A percentile compares a stretch with the other conserved stretches of the same genome.
These are phyloP conservation scores for Cladophialophora yegresii DNA, from an alignment of 2,329 filamentous ascomycete genomes.

Conservation along the genomic window DNA sequence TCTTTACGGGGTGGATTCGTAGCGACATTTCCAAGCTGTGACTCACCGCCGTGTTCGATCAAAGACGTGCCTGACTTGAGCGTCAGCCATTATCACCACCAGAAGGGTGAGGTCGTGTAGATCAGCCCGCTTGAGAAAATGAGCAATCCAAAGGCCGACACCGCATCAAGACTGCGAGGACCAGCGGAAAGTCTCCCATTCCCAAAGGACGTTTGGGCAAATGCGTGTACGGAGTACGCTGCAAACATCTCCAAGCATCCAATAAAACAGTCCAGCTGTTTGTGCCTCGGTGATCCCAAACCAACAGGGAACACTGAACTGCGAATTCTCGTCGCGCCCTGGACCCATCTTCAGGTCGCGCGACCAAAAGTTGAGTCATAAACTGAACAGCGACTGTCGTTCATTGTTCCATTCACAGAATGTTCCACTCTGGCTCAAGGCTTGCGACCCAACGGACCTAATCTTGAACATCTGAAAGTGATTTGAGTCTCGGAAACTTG, in stretches of 20 bases:
- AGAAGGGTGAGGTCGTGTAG: not conserved
- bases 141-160: not conserved
- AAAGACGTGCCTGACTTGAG: not conserved
- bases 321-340: not conserved
- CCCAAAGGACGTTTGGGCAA: not conserved
- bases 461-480: not conserved
- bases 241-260: not conserved
- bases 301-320: not conserved
- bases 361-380: conserved; percentile 3
- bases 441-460: conserved; percentile 1
- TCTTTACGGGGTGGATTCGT: not conserved
- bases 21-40: not conserved
- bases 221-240: not conserved
- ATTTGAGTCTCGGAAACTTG: not conserved
- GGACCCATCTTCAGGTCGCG: not conserved
- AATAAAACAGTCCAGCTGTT: not conserved
- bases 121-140: not conserved
- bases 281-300: not conserved
- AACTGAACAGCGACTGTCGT: not conserved
- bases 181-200: not conserved
- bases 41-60: not conserved
- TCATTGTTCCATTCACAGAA: not conserved
- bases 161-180: not conserved
- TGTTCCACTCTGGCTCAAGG: not conserved
- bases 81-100: not conserved